Percentiles rank a stretch among this genome's conserved stretches.
Evolutionary conservation across 768 basidiomycete species (phyloP).

Genomic region (Sutorius australiensis): DNA sequence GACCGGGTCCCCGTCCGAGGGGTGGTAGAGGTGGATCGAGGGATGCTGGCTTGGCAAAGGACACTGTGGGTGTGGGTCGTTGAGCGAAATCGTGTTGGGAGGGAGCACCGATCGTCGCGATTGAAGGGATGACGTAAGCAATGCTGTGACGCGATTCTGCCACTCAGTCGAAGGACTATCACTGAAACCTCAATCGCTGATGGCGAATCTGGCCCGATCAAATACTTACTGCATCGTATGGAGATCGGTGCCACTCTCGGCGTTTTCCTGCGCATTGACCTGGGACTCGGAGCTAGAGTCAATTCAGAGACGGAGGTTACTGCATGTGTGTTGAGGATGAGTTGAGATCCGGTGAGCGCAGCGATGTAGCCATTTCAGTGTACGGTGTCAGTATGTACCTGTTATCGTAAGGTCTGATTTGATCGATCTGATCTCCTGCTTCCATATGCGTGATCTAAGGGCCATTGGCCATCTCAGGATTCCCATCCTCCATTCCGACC

Average conservation of each 20-base stretch:
- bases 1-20: slow-evolving; percentile 28
- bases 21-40: slow-evolving; percentile 10
- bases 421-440: too few relatives aligned
- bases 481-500: too few relatives aligned
- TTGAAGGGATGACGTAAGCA: slow-evolving; percentile 22
- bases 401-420: too few relatives aligned
- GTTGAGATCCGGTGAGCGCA: too few relatives aligned
- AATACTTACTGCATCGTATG: slow-evolving; percentile 60
- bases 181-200: slow-evolving; percentile 1
- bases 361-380: too few relatives aligned
- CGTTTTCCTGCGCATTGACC: slow-evolving; percentile 19
- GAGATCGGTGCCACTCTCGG: slow-evolving; percentile 34
- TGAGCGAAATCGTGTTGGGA: slow-evolving; percentile 9
- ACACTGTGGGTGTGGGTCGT: slow-evolving; percentile 11
- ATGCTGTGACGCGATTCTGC: slow-evolving; percentile 60
- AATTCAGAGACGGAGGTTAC: too few relatives aligned
- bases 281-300: too few relatives aligned
- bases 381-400: too few relatives aligned
- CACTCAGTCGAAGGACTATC: slow-evolving; percentile 76
- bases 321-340: too few relatives aligned
- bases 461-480: too few relatives aligned
- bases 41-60: slow-evolving; percentile 6
- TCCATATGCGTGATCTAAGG: too few relatives aligned
- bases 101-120: slow-evolving; percentile 2
- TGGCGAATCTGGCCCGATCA: not conserved